Base-by-base conservation (phyloP, 2,329 filamentous ascomycete genomes). In the Hypoxylon sp. region DNA sequence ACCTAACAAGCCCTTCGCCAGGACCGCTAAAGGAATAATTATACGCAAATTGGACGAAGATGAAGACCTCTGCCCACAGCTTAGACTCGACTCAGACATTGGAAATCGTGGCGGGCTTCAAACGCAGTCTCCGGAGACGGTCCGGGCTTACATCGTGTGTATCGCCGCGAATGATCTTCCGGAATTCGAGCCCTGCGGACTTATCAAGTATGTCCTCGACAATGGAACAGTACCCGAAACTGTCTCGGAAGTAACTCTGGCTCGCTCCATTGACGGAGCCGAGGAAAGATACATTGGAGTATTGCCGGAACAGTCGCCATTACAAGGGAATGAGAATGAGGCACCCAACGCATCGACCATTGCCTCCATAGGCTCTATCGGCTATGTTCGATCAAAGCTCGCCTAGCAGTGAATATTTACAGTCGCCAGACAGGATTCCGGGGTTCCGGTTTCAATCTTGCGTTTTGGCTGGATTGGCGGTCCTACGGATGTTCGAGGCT, bases 361-460 rank as follows among this genome's bases (percentile, higher is more conserved):
- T 20, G 71, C 68, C 2, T 1, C 73, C 1, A 42, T 74, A 8
- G 71, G 71, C 13, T 72, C 71, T 3, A 72, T 70, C 0, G 73
- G 75, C 2, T 76, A 77, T 42, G 75, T 33, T 2, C 71, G 73
- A 40, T 75, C 73, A 5, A 76, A 76, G 27, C 46, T 72, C 0
- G 71, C 64, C 0, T 70, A 69, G 0, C 72, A 76, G 57, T 20
- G 68, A 8, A 73, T 75, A 8, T 58, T 76, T 1, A 30, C 33
- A 0, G 33, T 65, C 2, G 74, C 66, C 2, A 48, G 11, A 4
- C 35, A 25, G 5, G 25, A 46, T 13, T 66, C 17, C 3, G 62
- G 66, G 0, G 37, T 76, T 7, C 71, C 66, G 7, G 68, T 74
- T 1, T 69, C 75, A 0, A 53, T 74, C 22, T 65, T 66, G 1